phyloP scores from a whole-genome alignment of 2,329 filamentous ascomycete species.

The Penicillium sp. region DNA sequence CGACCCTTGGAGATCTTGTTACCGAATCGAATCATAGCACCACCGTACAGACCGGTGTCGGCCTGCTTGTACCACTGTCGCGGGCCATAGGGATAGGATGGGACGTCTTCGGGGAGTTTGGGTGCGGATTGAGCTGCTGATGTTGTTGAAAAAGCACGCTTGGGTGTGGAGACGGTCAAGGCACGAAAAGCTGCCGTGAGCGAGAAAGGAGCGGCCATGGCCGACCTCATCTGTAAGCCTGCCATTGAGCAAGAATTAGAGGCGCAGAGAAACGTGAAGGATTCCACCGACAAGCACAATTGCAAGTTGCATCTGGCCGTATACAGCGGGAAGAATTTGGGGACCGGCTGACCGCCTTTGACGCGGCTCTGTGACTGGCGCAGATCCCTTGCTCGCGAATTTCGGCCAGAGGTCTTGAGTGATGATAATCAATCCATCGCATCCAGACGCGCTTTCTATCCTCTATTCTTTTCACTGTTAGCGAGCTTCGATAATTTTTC shows the following conservation, averaged over 20 bases:
- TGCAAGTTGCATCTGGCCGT: slow-evolving; percentile 4
- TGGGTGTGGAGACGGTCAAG: slow-evolving; percentile 33
- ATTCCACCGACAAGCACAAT: not conserved
- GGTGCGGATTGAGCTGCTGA: slow-evolving; percentile 26
- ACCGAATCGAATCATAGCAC: slow-evolving; percentile 42
- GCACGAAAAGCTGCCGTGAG: slow-evolving; percentile 36
- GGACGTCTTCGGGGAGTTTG: slow-evolving; percentile 34
- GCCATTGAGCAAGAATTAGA: slow-evolving; percentile 24
- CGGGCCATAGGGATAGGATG: slow-evolving; percentile 44
- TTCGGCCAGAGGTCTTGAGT: slow-evolving; percentile 27
- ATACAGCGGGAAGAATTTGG: slow-evolving; percentile 27
- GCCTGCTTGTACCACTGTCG: slow-evolving; percentile 42
- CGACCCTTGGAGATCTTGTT: slow-evolving; percentile 47
- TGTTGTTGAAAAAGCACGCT: slow-evolving; percentile 36
- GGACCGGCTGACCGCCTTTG: slow-evolving; percentile 33
- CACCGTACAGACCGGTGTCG: slow-evolving; percentile 45
- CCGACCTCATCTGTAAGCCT: slow-evolving; percentile 23
- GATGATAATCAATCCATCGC: slow-evolving; percentile 6
- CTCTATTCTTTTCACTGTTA: slow-evolving; percentile 11
- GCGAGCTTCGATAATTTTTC: slow-evolving; percentile 5
- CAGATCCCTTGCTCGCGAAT: slow-evolving; percentile 29
- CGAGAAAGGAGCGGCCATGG: slow-evolving; percentile 30
- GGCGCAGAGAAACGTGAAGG: slow-evolving; percentile 13
- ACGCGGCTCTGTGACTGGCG: slow-evolving; percentile 24
- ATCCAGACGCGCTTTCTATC: slow-evolving; percentile 7